These are phyloP conservation scores for Eucalyptus pauciflora DNA, from an alignment of 345 rosid genomes.

Conservation along the genomic window DNA sequence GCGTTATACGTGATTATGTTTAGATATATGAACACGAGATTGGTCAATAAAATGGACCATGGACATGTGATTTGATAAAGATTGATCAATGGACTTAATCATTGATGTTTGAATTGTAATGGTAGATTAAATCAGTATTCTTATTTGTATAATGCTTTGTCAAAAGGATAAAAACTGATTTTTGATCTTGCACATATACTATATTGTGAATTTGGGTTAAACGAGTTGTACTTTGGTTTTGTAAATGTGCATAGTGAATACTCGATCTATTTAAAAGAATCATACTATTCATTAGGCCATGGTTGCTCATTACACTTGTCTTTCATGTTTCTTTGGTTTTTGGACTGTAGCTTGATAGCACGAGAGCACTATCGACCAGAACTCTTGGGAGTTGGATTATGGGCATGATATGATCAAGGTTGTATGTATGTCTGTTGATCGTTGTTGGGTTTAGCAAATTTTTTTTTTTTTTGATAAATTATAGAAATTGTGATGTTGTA, in stretches of 20 bases:
- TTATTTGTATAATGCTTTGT: background rate
- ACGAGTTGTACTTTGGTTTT: background rate
- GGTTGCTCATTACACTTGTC: background rate
- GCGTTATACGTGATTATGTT: background rate
- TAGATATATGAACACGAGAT: background rate
- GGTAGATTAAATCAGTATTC: background rate
- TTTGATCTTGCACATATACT: background rate
- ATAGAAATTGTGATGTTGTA: too few species aligned
- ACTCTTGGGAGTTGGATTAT: background rate
- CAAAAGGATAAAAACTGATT: too few species aligned
- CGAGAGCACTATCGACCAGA: background rate
- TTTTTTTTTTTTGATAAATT: too few species aligned
- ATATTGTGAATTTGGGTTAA: background rate
- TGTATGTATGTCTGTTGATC: too few species aligned
- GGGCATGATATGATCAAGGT: background rate
- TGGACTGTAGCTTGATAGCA: background rate
- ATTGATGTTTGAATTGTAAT: background rate
- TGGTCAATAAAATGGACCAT: too few species aligned
- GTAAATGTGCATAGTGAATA: background rate
- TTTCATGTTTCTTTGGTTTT: background rate
- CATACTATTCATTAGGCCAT: background rate
- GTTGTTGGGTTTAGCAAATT: too few species aligned
- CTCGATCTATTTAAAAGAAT: background rate
- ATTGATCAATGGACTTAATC: background rate
- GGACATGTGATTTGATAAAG: background rate